Evolutionary conservation across 2,329 filamentous ascomycete species (phyloP).

Genomic region (Sporothrix pseudoabietina): DNA sequence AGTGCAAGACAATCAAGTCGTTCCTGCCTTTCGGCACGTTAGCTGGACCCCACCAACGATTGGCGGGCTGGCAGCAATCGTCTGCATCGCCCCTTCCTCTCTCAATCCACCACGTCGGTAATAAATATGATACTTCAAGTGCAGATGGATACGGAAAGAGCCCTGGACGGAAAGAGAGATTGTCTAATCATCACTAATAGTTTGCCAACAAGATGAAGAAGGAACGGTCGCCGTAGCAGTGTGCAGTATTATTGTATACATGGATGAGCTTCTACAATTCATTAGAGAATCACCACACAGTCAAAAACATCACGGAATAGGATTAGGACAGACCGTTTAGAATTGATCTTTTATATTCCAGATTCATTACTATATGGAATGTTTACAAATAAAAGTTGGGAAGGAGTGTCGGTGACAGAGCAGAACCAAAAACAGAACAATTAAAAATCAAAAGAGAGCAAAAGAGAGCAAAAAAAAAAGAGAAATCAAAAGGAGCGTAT

Average conservation of each 20-base stretch:
- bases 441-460: not conserved
- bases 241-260: no score
- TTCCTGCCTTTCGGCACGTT: not conserved
- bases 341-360: not conserved
- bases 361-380: constrained; percentile 14
- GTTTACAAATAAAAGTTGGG: not conserved
- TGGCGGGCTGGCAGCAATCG: not conserved
- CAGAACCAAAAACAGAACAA: constrained; percentile 7
- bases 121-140: not conserved
- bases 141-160: not conserved
- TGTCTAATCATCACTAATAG: not conserved
- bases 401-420: constrained; percentile 4
- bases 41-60: not conserved
- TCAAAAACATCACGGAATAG: not conserved
- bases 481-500: not conserved
- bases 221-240: not conserved
- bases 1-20: not conserved
- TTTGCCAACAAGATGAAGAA: no score
- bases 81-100: not conserved
- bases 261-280: no score
- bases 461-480: constrained; percentile 4
- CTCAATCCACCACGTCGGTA: not conserved
- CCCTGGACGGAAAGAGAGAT: not conserved
- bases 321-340: not conserved
- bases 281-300: not conserved